Percentiles rank a stretch among this genome's conserved stretches.
phyloP scores from a whole-genome alignment of 1,139 yeast genomes.

The Candida mesenterica region DNA sequence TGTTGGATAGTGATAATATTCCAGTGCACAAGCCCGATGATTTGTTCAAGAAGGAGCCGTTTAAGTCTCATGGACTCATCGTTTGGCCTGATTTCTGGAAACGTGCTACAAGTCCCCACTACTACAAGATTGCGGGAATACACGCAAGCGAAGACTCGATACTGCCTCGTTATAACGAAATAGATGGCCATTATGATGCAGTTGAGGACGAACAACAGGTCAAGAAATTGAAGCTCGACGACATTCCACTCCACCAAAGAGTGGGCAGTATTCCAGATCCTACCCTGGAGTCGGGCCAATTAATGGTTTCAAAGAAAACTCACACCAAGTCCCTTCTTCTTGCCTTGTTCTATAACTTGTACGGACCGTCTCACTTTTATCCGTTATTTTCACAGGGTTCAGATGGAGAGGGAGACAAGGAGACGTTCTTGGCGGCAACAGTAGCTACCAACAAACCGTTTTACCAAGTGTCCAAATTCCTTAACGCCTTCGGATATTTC shows the following conservation, averaged over 20 bases:
- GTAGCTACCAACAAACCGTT: constrained; percentile 56
- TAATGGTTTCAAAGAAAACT: constrained; percentile 62
- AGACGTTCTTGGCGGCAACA: constrained; percentile 81
- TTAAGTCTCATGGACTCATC: constrained; percentile 32
- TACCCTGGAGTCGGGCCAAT: constrained; percentile 80
- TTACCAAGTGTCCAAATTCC: constrained; percentile 65
- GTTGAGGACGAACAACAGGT: constrained; percentile 2
- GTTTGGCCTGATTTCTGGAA: constrained; percentile 53
- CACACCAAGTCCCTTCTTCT: constrained; percentile 66
- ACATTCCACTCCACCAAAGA: constrained; percentile 64
- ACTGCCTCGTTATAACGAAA: constrained; percentile 34
- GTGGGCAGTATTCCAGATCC: constrained; percentile 77
- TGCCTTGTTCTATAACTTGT: constrained; percentile 73
- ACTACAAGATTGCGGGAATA: constrained; percentile 37
- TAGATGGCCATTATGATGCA: constrained; percentile 20
- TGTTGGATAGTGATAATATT: constrained; percentile 75
- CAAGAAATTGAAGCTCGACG: constrained; percentile 8
- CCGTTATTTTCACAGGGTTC: constrained; percentile 85
- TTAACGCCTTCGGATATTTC: constrained; percentile 55
- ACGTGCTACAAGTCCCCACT: constrained; percentile 44
- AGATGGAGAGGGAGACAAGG: constrained; percentile 90
- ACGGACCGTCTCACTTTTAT: constrained; percentile 76
- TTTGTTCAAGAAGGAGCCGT: constrained; percentile 23
- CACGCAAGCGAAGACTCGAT: constrained; percentile 24
- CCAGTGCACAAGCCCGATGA: constrained; percentile 59